A percentile compares a stretch with the other conserved stretches of the same genome.
These are phyloP conservation scores for Truncatella angustata DNA, from an alignment of 2,329 filamentous ascomycete genomes.

Conservation along the genomic window DNA sequence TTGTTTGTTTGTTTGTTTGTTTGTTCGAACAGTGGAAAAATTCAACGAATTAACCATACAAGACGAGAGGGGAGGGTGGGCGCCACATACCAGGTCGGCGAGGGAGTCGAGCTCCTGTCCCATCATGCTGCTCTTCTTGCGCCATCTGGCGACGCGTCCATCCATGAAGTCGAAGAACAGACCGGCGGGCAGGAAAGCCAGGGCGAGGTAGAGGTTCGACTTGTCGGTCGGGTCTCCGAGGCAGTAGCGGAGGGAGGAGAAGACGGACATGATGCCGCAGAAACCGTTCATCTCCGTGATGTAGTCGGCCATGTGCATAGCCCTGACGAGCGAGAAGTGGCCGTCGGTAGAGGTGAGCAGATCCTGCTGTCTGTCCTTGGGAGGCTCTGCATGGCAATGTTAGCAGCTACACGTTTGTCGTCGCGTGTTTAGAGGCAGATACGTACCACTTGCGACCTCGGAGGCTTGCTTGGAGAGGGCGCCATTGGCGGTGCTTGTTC, in stretches of 20 bases:
- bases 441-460: conserved; percentile 40
- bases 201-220: conserved; percentile 74
- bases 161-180: conserved; percentile 99
- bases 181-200: conserved; percentile 86
- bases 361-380: conserved; percentile 72
- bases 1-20: too few species aligned
- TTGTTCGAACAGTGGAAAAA: too few species aligned
- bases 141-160: conserved; percentile 93
- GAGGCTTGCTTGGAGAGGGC: conserved; percentile 39
- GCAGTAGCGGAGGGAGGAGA: conserved; percentile 92
- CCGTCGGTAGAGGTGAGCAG: conserved; percentile 68
- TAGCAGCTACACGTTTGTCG: not conserved
- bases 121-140: conserved; percentile 96
- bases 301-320: conserved; percentile 76
- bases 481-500: conserved; percentile 51
- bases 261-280: conserved; percentile 91
- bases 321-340: conserved; percentile 69
- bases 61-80: not conserved
- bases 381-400: conserved; percentile 33
- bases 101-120: conserved; percentile 95
- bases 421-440: not conserved
- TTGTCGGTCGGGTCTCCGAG: conserved; percentile 66
- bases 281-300: conserved; percentile 83
- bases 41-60: not conserved
- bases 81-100: conserved; percentile 73